A percentile compares a stretch with the other conserved stretches of the same genome.
Conservation (phyloP, 2,329 filamentous ascomycete genomes). For the Drechslerella stenobrocha region DNA sequence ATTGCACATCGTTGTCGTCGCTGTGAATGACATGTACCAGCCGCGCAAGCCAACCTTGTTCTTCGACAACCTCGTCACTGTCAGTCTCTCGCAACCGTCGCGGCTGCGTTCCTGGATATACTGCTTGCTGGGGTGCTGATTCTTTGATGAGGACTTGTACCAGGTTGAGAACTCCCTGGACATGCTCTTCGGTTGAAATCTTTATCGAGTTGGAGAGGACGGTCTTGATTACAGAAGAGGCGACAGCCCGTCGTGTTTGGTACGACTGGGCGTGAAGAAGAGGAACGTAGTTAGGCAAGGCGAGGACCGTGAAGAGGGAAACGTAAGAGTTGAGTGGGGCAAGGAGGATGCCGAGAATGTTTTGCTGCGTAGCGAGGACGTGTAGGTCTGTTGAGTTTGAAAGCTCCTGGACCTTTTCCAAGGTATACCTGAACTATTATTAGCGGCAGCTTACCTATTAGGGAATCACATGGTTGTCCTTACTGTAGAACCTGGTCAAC, state of each 20-base stretch:
- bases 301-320: conserved; percentile 93
- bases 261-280: conserved; percentile 91
- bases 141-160: conserved; percentile 91
- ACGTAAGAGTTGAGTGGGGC: conserved; percentile 86
- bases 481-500: conserved; percentile 92
- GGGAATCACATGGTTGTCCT: conserved; percentile 23
- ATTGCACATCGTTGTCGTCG: conserved; percentile 87
- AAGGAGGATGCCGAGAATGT: conserved; percentile 84
- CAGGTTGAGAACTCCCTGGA: conserved; percentile 86
- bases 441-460: not conserved
- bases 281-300: conserved; percentile 87
- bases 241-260: conserved; percentile 84
- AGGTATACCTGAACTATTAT: conserved; percentile 60
- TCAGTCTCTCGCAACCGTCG: conserved; percentile 66
- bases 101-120: conserved; percentile 80
- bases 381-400: conserved; percentile 95
- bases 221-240: conserved; percentile 80
- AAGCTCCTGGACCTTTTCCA: conserved; percentile 82
- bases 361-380: conserved; percentile 81
- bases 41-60: conserved; percentile 94
- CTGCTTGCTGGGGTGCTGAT: conserved; percentile 74
- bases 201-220: conserved; percentile 80
- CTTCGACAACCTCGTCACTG: conserved; percentile 96
- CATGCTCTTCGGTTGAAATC: conserved; percentile 74
- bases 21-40: conserved; percentile 85